phyloP scores from a whole-genome alignment of 2,329 filamentous ascomycete species.

The Aureobasidium sp. region DNA sequence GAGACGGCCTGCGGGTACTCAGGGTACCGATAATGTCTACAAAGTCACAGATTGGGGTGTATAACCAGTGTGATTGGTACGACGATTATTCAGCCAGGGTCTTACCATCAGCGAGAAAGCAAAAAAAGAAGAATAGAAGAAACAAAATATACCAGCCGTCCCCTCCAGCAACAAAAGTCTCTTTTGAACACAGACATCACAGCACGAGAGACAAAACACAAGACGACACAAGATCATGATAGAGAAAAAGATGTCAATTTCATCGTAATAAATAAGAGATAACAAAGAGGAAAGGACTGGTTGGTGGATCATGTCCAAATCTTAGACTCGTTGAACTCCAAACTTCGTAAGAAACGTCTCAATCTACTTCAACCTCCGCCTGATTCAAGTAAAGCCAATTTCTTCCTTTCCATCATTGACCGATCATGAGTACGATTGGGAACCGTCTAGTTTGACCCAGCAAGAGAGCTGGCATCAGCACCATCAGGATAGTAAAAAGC shows the following conservation, averaged over 20 bases:
- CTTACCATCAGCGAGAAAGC: not conserved
- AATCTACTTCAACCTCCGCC: not conserved
- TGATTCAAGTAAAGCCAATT: not conserved
- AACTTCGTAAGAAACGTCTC: not conserved
- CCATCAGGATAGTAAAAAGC: constrained; percentile 45
- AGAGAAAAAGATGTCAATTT: not conserved
- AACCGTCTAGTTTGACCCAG: constrained; percentile 26
- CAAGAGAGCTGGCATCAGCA: constrained; percentile 36
- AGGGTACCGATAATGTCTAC: too few species aligned
- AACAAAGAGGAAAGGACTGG: not conserved
- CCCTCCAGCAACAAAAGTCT: too few species aligned
- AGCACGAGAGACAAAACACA: too few species aligned
- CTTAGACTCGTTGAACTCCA: not conserved
- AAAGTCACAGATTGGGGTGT: too few species aligned
- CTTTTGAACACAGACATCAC: too few species aligned
- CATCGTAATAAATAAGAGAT: not conserved
- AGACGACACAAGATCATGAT: too few species aligned
- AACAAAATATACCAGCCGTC: not conserved
- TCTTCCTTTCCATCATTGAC: too few species aligned
- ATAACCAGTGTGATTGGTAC: too few species aligned
- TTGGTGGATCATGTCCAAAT: not conserved
- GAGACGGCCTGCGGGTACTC: too few species aligned
- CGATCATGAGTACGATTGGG: not conserved
- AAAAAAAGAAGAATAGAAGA: not conserved
- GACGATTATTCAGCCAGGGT: too few species aligned